Evolutionary conservation across 148 eudicot species (phyloP).

Genomic region (Dysphania ambrosioides): DNA sequence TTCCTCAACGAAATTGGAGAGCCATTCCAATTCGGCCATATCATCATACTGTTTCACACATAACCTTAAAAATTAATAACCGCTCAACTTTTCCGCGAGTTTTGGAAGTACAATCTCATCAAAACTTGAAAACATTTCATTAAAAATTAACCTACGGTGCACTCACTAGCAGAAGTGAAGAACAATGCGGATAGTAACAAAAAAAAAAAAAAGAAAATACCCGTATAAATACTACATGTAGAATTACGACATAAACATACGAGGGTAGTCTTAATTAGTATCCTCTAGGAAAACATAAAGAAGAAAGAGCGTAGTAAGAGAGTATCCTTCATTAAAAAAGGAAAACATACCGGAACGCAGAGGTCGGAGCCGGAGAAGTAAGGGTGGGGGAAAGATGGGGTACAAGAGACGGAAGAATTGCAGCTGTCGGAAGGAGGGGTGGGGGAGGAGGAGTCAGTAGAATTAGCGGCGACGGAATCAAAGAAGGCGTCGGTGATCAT

Average conservation of each 20-base stretch:
- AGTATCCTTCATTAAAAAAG: too few relatives aligned
- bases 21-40: slow-evolving; percentile 91
- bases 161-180: too few relatives aligned
- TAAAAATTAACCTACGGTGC: too few relatives aligned
- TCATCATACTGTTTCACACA: slow-evolving; percentile 57
- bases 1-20: slow-evolving; percentile 85
- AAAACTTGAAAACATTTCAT: not conserved
- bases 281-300: too few relatives aligned
- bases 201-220: too few relatives aligned
- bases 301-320: too few relatives aligned
- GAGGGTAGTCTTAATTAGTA: too few relatives aligned
- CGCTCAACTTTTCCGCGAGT: not conserved
- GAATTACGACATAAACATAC: too few relatives aligned
- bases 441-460: slow-evolving; percentile 52
- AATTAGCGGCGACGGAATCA: slow-evolving; percentile 36
- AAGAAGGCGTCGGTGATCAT: slow-evolving; percentile 60
- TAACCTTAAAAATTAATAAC: slow-evolving; percentile 1
- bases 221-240: too few relatives aligned
- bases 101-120: not conserved
- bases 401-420: slow-evolving; percentile 69
- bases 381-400: slow-evolving; percentile 45
- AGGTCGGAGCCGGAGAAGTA: slow-evolving; percentile 67
- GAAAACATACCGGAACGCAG: slow-evolving; percentile 70
- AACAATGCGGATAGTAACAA: too few relatives aligned
- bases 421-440: slow-evolving; percentile 66